Percentiles rank a stretch among this genome's conserved stretches.
Evolutionary conservation across 345 rosid species (phyloP).

Genomic region (Brassica cretica): DNA sequence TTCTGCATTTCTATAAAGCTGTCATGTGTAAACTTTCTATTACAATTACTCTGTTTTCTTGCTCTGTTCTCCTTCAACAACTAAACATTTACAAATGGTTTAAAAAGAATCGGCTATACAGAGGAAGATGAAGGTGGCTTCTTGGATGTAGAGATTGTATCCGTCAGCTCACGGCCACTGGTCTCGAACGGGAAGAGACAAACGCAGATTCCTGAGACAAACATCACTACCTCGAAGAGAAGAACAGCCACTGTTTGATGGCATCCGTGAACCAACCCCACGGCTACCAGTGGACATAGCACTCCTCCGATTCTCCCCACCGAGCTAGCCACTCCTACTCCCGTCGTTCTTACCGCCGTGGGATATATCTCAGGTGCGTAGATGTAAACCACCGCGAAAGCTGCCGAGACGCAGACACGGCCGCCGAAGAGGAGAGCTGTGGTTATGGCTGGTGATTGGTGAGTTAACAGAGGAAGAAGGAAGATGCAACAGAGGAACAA

Average conservation of each 20-base stretch:
- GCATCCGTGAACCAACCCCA: slow-evolving; percentile 77
- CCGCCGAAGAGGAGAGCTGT: slow-evolving; percentile 74
- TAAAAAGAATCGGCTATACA: not conserved
- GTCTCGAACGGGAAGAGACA: slow-evolving; percentile 80
- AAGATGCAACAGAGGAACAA: slow-evolving; percentile 68
- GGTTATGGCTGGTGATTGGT: slow-evolving; percentile 60
- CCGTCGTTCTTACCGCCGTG: slow-evolving; percentile 85
- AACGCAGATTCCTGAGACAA: slow-evolving; percentile 67
- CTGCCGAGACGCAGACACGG: slow-evolving; percentile 80
- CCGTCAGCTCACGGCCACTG: slow-evolving; percentile 67
- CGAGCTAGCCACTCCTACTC: slow-evolving; percentile 79
- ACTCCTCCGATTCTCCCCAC: slow-evolving; percentile 94
- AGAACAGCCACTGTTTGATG: slow-evolving; percentile 67
- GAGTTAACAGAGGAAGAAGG: slow-evolving; percentile 74
- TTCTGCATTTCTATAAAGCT: not conserved
- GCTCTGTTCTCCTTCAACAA: not conserved
- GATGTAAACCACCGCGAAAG: slow-evolving; percentile 69
- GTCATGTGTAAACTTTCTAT: not conserved
- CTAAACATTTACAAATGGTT: slow-evolving; percentile 8
- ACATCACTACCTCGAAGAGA: slow-evolving; percentile 59
- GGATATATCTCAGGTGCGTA: slow-evolving; percentile 98
- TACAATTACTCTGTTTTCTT: not conserved
- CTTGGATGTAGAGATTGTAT: slow-evolving; percentile 41
- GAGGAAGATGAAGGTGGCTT: not conserved
- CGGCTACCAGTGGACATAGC: slow-evolving; percentile 85